These are phyloP conservation scores for Boehmeria nivea DNA, from an alignment of 306 rosid genomes.

Conservation along the genomic window DNA sequence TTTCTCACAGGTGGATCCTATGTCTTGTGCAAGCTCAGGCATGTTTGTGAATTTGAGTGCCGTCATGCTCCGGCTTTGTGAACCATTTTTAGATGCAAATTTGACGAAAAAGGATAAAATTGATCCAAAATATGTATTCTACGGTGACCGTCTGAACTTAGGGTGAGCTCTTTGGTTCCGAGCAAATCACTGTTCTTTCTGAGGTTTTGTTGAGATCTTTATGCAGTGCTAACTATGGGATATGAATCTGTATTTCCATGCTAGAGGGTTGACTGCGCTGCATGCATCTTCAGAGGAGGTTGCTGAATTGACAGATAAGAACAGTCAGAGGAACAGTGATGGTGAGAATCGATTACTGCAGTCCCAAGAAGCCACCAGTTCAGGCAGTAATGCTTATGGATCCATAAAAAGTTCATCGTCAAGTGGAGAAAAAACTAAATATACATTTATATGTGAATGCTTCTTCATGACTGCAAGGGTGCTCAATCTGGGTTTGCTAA, in stretches of 20 bases:
- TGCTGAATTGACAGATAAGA: constrained; percentile 67
- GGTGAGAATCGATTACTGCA: constrained; percentile 64
- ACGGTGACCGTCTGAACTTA: constrained; percentile 68
- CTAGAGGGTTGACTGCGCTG: constrained; percentile 92
- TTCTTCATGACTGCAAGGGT: constrained; percentile 99
- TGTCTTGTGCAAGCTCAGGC: constrained; percentile 97
- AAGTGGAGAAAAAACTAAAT: constrained; percentile 52
- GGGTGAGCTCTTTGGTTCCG: constrained; percentile 48
- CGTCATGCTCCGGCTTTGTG: constrained; percentile 92
- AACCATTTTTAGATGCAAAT: constrained; percentile 88
- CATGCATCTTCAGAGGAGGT: constrained; percentile 96
- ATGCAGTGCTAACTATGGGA: constrained; percentile 30
- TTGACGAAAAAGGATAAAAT: constrained; percentile 81
- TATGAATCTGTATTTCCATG: constrained; percentile 22
- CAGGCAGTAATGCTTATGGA: constrained; percentile 49
- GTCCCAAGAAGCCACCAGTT: constrained; percentile 89
- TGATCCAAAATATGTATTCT: constrained; percentile 80
- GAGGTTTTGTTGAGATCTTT: constrained; percentile 10
- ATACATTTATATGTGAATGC: constrained; percentile 92
- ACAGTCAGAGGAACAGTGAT: constrained; percentile 37
- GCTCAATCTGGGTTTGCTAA: constrained; percentile 87
- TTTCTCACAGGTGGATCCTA: constrained; percentile 69
- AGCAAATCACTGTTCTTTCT: constrained; percentile 4
- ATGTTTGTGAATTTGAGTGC: constrained; percentile 96
- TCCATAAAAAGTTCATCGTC: constrained; percentile 35